Conservation (phyloP, 1,139 yeast species). For the Suhomyces taliae region DNA sequence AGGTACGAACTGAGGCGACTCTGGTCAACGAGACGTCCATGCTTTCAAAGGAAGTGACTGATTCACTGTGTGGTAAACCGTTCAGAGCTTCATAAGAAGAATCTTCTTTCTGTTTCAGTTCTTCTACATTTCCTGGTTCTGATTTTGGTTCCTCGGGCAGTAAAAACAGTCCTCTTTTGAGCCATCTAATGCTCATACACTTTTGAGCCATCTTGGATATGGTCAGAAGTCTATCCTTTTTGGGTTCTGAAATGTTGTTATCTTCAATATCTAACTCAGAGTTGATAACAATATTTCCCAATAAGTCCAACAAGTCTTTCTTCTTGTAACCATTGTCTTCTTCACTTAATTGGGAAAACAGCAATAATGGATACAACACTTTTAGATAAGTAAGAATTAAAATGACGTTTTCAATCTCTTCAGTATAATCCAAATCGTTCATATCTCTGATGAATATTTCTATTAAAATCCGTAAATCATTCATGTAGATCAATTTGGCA, state of each 20-base stretch:
- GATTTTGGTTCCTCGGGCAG: too few species aligned
- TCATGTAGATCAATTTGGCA: slow-evolving; percentile 69
- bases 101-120: too few species aligned
- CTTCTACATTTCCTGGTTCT: too few species aligned
- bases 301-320: slow-evolving; percentile 50
- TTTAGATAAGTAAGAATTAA: slow-evolving; percentile 75
- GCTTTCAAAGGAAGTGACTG: slow-evolving; percentile 6
- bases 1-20: slow-evolving; percentile 41
- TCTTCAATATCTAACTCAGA: slow-evolving; percentile 14
- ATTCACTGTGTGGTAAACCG: slow-evolving; percentile 7
- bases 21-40: slow-evolving; percentile 29
- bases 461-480: slow-evolving; percentile 82
- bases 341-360: slow-evolving; percentile 60
- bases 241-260: slow-evolving; percentile 6
- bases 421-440: slow-evolving; percentile 53
- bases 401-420: slow-evolving; percentile 48
- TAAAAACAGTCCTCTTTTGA: slow-evolving; percentile 22
- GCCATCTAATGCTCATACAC: slow-evolving; percentile 62
- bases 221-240: slow-evolving; percentile 28
- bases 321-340: slow-evolving; percentile 55
- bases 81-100: neutral
- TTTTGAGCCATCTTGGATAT: slow-evolving; percentile 57
- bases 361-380: slow-evolving; percentile 69
- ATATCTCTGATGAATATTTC: slow-evolving; percentile 84
- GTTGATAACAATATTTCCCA: slow-evolving; percentile 46